A percentile compares a stretch with the other conserved stretches of the same genome.
These are phyloP conservation scores for Pelagomonas calceolata DNA, from an alignment of 108 stramenopile genomes.

Conservation along the genomic window DNA sequence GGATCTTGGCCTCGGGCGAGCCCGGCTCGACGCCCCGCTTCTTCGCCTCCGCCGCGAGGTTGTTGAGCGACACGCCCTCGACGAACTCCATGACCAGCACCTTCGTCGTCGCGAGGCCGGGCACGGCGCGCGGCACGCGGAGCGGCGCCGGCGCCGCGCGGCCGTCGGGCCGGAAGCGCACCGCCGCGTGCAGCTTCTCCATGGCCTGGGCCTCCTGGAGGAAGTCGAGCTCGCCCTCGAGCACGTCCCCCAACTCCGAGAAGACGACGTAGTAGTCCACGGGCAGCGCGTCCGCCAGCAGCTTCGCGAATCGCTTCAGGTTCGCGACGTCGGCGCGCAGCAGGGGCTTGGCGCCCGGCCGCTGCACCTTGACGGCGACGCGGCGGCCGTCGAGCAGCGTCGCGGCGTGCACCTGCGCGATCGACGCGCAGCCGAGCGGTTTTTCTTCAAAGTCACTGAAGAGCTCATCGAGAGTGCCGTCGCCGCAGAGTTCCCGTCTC, in stretches of 20 bases:
- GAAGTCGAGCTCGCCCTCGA: slow-evolving; percentile 51
- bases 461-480: slow-evolving; percentile 46
- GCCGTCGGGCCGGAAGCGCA: slow-evolving; percentile 42
- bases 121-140: slow-evolving; percentile 47
- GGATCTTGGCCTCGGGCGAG: slow-evolving; percentile 73
- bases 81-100: slow-evolving; percentile 70
- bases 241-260: slow-evolving; percentile 32
- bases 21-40: slow-evolving; percentile 69
- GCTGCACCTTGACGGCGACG: slow-evolving; percentile 90
- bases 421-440: slow-evolving; percentile 77
- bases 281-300: slow-evolving; percentile 50
- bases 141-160: slow-evolving; percentile 43
- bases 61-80: slow-evolving; percentile 53
- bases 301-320: slow-evolving; percentile 48
- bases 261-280: slow-evolving; percentile 41
- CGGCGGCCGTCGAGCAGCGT: slow-evolving; percentile 61
- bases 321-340: slow-evolving; percentile 74
- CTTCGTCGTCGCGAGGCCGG: slow-evolving; percentile 42
- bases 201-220: slow-evolving; percentile 49
- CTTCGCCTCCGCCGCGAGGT: slow-evolving; percentile 64
- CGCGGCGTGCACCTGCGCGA: slow-evolving; percentile 91
- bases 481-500: slow-evolving; percentile 35
- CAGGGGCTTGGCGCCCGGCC: slow-evolving; percentile 77
- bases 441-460: slow-evolving; percentile 61
- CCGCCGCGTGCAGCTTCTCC: slow-evolving; percentile 50